phyloP scores from a whole-genome alignment of 192 early-diverging fungal genomes.

The Linnemannia zychae region DNA sequence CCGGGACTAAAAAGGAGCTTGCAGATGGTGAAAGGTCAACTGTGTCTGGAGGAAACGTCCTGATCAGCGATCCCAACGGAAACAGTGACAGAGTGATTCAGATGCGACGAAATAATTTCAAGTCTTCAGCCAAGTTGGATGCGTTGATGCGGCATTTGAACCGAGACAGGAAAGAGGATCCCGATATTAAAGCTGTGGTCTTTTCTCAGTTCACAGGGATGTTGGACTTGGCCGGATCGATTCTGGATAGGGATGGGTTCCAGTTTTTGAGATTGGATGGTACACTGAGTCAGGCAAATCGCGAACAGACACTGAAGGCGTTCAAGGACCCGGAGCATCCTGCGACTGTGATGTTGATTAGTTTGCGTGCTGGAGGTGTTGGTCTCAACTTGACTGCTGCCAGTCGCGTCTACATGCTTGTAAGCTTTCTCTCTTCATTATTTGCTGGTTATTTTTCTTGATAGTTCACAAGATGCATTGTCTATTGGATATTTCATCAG shows the following conservation, averaged over 20 bases:
- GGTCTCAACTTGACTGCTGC: constrained; percentile 86
- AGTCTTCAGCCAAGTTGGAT: constrained; percentile 63
- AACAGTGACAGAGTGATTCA: constrained; percentile 29
- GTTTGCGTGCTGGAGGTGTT: constrained; percentile 71
- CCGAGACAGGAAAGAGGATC: constrained; percentile 17
- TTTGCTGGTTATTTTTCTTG: background rate
- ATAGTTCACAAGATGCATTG: background rate
- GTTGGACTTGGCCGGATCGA: constrained; percentile 78
- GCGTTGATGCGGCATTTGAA: constrained; percentile 60
- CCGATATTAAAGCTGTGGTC: constrained; percentile 82
- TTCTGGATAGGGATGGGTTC: constrained; percentile 68
- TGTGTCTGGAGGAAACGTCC: constrained; percentile 18
- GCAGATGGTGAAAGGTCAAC: constrained; percentile 1
- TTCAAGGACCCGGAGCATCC: constrained; percentile 73
- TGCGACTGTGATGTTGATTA: constrained; percentile 73
- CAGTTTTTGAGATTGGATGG: constrained; percentile 85
- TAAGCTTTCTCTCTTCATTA: constrained; percentile 22
- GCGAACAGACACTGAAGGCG: constrained; percentile 70
- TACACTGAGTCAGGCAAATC: constrained; percentile 69
- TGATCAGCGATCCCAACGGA: background rate
- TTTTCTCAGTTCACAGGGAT: constrained; percentile 96
- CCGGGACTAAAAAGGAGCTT: background rate
- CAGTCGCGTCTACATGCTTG: constrained; percentile 77
- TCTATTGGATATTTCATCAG: no score
- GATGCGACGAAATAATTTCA: constrained; percentile 54